Base-by-base conservation (phyloP, 2,329 filamentous ascomycete genomes). In the Neoscytalidium dimidiatum region DNA sequence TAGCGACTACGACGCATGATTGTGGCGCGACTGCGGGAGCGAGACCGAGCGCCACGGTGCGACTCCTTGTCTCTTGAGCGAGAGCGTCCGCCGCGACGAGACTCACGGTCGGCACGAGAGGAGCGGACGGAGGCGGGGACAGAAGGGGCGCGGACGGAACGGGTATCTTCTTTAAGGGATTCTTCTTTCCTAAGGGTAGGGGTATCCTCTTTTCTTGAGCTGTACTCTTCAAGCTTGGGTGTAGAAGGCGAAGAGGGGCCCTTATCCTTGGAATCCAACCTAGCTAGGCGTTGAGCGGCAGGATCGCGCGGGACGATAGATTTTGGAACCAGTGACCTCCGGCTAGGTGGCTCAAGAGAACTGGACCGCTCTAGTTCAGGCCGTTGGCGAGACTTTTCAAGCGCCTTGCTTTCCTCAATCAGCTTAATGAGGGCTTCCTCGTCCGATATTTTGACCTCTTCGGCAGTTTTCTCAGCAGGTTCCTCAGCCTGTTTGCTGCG, bases 321-420 rank as follows among this genome's bases (percentile, higher is more conserved):
- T 53, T 75, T 71, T 5, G 75, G 74, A 1, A 75, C 73, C 53
- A 77, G 70, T 4, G 75, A 72, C 44, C 75, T 76, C 69, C 77
- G 79, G 13, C 74, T 74, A 19, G 77, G 77, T 41, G 76, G 75
- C 61, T 79, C 76, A 5, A 79, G 70, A 5, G 76, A 78, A 64
- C 74, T 76, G 1, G 77, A 78, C 28, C 75, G 71, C 56, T 76
- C 75, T 14, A 77, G 70, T 4, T 73, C 73, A 56, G 75, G 75
- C 13, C 75, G 71, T 62, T 75, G 73, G 19, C 73, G 71, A 13
- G 75, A 71, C 44, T 76, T 78, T 65, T 77, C 76, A 68, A 77
- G 73, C 62, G 73, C 70, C 62, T 76, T 74, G 56, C 75, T 74
- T 52, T 78, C 76, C 64, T 77, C 71, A 7, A 78, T 70, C 14